Conservation (phyloP, 768 basidiomycete species). For the Tephrocybe sp. region DNA sequence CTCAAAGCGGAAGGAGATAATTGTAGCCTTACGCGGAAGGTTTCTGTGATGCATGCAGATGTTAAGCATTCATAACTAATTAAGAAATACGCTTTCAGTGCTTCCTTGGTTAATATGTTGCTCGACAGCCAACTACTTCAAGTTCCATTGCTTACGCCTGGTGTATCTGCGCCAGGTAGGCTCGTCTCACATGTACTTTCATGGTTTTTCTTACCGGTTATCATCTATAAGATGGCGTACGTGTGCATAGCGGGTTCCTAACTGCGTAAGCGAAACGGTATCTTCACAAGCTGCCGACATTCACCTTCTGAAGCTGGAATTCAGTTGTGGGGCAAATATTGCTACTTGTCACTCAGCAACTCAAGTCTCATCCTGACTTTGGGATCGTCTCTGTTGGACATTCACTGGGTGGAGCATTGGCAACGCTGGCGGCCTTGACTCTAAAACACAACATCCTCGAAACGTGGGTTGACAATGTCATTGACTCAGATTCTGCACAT, state of each 20-base stretch:
- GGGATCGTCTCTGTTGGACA: constrained; percentile 48
- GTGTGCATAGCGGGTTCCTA: constrained; percentile 51
- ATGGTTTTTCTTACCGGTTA: not conserved
- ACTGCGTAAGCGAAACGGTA: constrained; percentile 31
- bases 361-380: constrained; percentile 32
- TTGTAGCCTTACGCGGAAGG: constrained; percentile 51
- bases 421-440: constrained; percentile 44
- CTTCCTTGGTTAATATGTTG: constrained; percentile 38
- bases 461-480: constrained; percentile 19
- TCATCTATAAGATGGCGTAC: constrained; percentile 29
- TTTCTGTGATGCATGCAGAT: constrained; percentile 15
- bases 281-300: not conserved
- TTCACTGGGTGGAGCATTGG: constrained; percentile 52
- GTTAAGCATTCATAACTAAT: not conserved
- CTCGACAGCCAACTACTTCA: constrained; percentile 40
- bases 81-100: constrained; percentile 21
- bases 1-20: constrained; percentile 39
- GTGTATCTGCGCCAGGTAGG: constrained; percentile 39
- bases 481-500: not conserved
- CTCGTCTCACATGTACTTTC: not conserved
- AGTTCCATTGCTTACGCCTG: constrained; percentile 42
- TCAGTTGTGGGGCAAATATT: constrained; percentile 40
- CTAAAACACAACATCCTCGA: constrained; percentile 40
- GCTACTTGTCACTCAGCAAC: constrained; percentile 31
- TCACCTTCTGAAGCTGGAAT: constrained; percentile 42